A percentile compares a stretch with the other conserved stretches of the same genome.
phyloP scores from a whole-genome alignment of 2,329 filamentous ascomycete species.

The Trichoderma afroharzianum region DNA sequence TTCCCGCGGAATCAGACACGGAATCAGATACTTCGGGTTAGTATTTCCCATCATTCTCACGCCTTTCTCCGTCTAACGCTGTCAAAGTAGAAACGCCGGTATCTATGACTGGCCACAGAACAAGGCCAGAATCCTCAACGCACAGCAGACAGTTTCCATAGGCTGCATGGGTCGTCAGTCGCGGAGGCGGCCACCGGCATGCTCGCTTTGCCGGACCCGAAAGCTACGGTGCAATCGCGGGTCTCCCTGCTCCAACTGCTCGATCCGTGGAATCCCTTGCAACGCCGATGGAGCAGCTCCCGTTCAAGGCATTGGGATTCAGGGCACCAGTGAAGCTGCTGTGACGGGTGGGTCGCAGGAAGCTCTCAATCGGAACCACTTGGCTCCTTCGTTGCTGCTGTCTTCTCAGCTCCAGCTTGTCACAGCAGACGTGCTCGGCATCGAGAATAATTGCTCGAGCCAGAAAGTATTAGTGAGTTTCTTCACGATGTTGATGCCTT shows the following conservation, averaged over 20 bases:
- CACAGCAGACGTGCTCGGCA: neutral
- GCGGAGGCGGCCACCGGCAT: constrained; percentile 1
- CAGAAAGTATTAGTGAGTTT: constrained; percentile 1
- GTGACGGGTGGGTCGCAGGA: neutral
- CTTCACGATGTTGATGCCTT: neutral
- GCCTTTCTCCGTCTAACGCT: neutral
- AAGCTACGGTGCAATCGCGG: constrained; percentile 11
- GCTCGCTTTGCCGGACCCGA: constrained; percentile 10
- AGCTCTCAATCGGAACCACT: constrained; percentile 1
- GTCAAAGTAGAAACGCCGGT: neutral
- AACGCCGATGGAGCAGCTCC: neutral
- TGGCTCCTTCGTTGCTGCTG: neutral
- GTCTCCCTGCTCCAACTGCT: constrained; percentile 10
- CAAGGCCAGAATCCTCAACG: neutral
- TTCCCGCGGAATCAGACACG: neutral
- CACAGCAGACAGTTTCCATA: neutral
- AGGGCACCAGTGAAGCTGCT: neutral
- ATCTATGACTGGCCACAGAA: neutral
- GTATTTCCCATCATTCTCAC: neutral
- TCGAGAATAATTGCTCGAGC: neutral
- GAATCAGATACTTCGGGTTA: neutral
- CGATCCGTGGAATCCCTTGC: constrained; percentile 7
- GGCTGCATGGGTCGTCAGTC: constrained; percentile 1
- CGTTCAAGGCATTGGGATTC: neutral
- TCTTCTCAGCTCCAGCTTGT: constrained; percentile 7